Conservation (phyloP, 352 stramenopile species). For the Phytopythium litorale region DNA sequence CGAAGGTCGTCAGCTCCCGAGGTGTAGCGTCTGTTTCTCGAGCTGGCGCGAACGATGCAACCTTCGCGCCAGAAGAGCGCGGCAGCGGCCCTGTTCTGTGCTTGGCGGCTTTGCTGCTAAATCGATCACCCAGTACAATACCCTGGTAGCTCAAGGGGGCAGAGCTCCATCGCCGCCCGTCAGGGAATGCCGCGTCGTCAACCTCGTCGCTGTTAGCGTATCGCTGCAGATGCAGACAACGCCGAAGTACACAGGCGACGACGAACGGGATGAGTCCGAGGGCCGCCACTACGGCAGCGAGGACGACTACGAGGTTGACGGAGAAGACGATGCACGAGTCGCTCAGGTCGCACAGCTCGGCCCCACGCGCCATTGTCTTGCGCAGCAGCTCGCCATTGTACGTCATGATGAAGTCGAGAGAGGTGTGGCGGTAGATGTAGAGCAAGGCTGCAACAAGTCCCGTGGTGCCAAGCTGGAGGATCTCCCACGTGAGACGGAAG, state of each 20-base stretch:
- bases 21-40: neutral
- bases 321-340: constrained; percentile 30
- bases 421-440: constrained; percentile 24
- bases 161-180: neutral
- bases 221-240: neutral
- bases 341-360: constrained; percentile 23
- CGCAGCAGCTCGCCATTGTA: constrained; percentile 21
- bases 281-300: neutral
- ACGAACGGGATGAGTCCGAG: neutral
- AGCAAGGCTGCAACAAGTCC: constrained; percentile 21
- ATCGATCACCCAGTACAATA: neutral
- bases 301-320: constrained; percentile 24
- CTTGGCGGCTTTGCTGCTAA: neutral
- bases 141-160: neutral
- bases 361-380: constrained; percentile 13
- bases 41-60: neutral
- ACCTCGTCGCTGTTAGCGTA: neutral
- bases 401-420: constrained; percentile 23
- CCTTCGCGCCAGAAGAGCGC: neutral
- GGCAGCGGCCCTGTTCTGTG: neutral
- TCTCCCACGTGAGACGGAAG: constrained; percentile 31
- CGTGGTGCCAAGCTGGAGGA: constrained; percentile 27
- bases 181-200: neutral
- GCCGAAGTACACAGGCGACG: neutral
- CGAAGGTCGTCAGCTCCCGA: constrained; percentile 13